Conservation (phyloP, 1,284 basidiomycete species). For the Sporisorium graminicola region DNA sequence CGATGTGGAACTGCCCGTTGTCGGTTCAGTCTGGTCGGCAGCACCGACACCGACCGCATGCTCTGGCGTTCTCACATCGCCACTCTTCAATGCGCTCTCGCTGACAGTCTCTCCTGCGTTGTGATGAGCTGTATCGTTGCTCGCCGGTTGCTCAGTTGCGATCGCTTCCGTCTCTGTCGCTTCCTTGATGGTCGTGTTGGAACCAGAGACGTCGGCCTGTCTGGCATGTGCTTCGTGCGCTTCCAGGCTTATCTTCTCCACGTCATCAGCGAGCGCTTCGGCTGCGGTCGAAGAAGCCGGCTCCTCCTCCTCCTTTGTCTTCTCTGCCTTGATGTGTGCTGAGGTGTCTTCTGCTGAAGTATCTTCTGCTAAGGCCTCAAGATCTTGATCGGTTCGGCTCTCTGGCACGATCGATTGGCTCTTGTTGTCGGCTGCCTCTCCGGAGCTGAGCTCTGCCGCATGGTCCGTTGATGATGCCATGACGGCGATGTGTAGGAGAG, state of each 20-base stretch:
- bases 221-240: background rate
- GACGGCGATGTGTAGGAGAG: background rate
- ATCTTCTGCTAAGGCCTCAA: background rate
- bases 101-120: background rate
- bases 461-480: conserved; percentile 23
- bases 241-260: conserved; percentile 17
- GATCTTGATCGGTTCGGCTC: background rate
- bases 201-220: background rate
- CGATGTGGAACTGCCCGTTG: conserved; percentile 8
- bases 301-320: background rate
- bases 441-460: background rate
- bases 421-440: conserved; percentile 7
- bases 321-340: background rate
- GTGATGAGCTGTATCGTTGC: background rate
- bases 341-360: background rate
- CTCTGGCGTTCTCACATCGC: background rate
- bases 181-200: background rate
- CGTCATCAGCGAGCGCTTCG: conserved; percentile 5
- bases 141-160: background rate
- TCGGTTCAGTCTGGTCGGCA: background rate
- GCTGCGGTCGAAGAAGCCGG: background rate
- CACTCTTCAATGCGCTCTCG: background rate
- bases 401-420: background rate
- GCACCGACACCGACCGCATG: background rate
- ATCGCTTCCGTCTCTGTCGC: background rate